Evolutionary conservation across 257 asterid genomes (phyloP).

Genomic region (Oldenlandia corymbosa): DNA sequence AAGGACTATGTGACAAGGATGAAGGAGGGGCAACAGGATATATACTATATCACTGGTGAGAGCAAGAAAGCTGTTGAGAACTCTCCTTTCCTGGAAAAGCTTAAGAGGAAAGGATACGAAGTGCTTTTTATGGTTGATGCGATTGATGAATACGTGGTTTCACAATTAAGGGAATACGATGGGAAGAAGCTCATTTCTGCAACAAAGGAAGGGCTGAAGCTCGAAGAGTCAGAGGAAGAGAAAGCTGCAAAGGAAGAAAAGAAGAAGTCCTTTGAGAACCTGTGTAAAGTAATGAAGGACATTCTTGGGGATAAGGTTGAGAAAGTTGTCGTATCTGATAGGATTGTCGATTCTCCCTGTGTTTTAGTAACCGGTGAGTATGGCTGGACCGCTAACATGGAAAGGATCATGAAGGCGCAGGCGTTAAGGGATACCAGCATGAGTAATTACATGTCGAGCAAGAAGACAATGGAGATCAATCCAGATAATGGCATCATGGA

Average conservation of each 20-base stretch:
- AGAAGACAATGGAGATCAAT: conserved; percentile 27
- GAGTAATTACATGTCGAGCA: conserved; percentile 25
- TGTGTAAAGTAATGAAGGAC: conserved; percentile 25
- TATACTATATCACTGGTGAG: no score
- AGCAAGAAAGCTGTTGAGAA: no score
- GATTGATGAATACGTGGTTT: no score
- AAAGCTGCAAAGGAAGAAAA: conserved; percentile 17
- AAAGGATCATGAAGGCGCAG: conserved; percentile 5
- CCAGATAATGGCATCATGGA: conserved; percentile 26
- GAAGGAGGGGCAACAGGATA: no score
- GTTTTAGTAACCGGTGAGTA: conserved; percentile 24
- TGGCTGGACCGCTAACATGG: conserved; percentile 27
- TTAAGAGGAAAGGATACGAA: no score
- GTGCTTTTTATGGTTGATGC: no score
- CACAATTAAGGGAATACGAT: no score
- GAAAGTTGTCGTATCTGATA: conserved; percentile 21
- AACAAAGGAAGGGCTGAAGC: no score
- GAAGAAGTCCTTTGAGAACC: conserved; percentile 18
- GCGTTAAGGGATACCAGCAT: conserved; percentile 13
- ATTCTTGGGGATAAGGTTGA: conserved; percentile 22
- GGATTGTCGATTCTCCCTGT: conserved; percentile 23
- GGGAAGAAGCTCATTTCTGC: no score
- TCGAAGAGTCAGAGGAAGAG: conserved; percentile 14
- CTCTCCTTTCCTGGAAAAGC: no score
- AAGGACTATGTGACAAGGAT: no score